Conservation (phyloP, 352 stramenopile genomes). For the Pythium dissotocum region DNA sequence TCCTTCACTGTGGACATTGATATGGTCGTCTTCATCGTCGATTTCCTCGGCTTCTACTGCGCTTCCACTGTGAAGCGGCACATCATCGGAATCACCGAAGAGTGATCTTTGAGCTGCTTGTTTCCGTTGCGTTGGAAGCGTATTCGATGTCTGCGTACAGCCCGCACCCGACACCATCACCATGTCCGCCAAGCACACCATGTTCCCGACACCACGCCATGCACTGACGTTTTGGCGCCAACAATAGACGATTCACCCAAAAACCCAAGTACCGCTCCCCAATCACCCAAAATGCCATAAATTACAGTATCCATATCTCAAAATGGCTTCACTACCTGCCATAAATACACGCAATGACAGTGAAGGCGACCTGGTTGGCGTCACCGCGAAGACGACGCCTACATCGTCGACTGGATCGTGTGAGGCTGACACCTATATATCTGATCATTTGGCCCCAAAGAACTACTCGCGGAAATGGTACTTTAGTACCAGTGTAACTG, state of each 20-base stretch:
- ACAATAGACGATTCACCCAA: conserved; percentile 11
- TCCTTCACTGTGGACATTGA: not conserved
- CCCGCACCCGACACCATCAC: not conserved
- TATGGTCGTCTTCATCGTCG: not conserved
- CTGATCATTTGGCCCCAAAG: no score
- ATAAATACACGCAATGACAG: no score
- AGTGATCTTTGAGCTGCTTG: conserved; percentile 10
- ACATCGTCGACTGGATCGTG: no score
- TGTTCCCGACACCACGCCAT: not conserved
- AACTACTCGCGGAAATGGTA: no score
- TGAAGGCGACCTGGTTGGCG: no score
- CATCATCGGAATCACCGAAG: conserved; percentile 7
- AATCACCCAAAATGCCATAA: no score
- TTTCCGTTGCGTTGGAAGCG: not conserved
- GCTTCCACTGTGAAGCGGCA: not conserved
- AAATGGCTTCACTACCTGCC: no score
- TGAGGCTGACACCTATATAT: no score
- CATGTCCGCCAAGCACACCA: conserved; percentile 9
- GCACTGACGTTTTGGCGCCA: not conserved
- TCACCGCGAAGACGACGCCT: no score
- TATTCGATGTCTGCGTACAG: not conserved
- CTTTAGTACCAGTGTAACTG: no score
- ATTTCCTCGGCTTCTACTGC: conserved; percentile 14
- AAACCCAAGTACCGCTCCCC: conserved; percentile 9
- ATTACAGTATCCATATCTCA: no score